These are phyloP conservation scores for Coemansia sp. DNA, from an alignment of 192 early-diverging fungal genomes.

Conservation along the genomic window DNA sequence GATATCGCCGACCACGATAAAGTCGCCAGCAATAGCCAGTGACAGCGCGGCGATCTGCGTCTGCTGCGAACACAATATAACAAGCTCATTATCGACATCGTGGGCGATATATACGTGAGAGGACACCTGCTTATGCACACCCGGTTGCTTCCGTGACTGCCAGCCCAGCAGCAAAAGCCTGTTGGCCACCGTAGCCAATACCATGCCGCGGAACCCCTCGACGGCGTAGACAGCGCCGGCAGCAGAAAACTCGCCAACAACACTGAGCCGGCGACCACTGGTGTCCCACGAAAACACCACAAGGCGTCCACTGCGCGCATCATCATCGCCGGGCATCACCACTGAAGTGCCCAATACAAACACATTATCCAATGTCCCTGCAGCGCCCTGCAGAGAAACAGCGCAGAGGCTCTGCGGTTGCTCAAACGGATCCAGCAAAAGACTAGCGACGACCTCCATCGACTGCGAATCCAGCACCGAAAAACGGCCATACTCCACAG, in stretches of 20 bases:
- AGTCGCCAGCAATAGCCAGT: constrained; percentile 65
- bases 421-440: constrained; percentile 32
- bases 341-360: constrained; percentile 78
- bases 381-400: background rate
- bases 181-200: constrained; percentile 71
- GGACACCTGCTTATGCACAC: background rate
- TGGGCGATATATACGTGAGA: constrained; percentile 5
- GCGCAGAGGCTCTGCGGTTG: constrained; percentile 42
- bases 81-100: constrained; percentile 32
- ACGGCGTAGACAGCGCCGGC: constrained; percentile 67
- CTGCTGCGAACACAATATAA: constrained; percentile 41
- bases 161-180: constrained; percentile 40
- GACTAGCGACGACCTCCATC: constrained; percentile 58
- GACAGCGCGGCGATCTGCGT: constrained; percentile 63
- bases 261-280: constrained; percentile 46
- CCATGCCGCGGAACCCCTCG: constrained; percentile 60
- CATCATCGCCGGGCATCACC: constrained; percentile 59
- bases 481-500: constrained; percentile 53
- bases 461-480: constrained; percentile 71
- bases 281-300: constrained; percentile 64
- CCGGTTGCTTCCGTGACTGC: constrained; percentile 17
- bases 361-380: constrained; percentile 45
- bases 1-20: constrained; percentile 80
- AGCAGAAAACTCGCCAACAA: constrained; percentile 57
- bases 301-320: constrained; percentile 73